Conservation (phyloP, 2,329 filamentous ascomycete genomes). For the Scolecobasidium constrictum region DNA sequence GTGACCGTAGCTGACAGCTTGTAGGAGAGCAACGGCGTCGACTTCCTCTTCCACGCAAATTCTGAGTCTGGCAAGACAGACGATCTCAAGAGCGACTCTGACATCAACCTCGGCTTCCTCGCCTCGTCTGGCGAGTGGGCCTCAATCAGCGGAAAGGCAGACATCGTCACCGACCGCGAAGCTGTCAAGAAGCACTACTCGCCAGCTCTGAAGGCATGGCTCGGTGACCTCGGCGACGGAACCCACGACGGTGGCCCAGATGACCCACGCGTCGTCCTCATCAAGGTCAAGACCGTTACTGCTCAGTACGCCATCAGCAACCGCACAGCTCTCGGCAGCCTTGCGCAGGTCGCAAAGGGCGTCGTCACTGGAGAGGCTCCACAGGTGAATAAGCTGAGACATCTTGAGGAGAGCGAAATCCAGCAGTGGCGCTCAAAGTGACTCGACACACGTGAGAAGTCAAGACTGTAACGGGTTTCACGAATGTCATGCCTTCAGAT, state of each 20-base stretch:
- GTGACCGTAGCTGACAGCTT: conserved; percentile 6
- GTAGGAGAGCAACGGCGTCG: conserved; percentile 66
- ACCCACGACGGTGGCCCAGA: conserved; percentile 71
- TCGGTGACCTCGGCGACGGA: conserved; percentile 67
- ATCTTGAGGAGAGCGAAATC: conserved; percentile 58
- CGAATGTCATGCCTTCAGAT: no score
- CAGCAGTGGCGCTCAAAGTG: conserved; percentile 39
- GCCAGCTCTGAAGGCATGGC: conserved; percentile 65
- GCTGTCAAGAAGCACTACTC: conserved; percentile 61
- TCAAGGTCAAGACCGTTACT: conserved; percentile 61
- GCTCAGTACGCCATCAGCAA: conserved; percentile 54
- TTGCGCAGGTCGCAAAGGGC: conserved; percentile 65
- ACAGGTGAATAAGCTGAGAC: conserved; percentile 62
- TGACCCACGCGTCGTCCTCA: conserved; percentile 73
- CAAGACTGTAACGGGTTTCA: no score
- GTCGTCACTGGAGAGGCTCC: conserved; percentile 61
- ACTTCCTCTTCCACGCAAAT: conserved; percentile 86
- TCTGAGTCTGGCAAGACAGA: conserved; percentile 81
- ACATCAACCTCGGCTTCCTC: conserved; percentile 75
- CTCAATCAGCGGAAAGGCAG: conserved; percentile 64
- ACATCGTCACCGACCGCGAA: conserved; percentile 57
- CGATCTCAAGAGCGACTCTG: conserved; percentile 60
- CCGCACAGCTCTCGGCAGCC: conserved; percentile 52
- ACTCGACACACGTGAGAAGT: no score
- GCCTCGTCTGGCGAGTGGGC: conserved; percentile 73